These are phyloP conservation scores for Ballota nigra DNA, from an alignment of 257 asterid genomes.

Conservation along the genomic window DNA sequence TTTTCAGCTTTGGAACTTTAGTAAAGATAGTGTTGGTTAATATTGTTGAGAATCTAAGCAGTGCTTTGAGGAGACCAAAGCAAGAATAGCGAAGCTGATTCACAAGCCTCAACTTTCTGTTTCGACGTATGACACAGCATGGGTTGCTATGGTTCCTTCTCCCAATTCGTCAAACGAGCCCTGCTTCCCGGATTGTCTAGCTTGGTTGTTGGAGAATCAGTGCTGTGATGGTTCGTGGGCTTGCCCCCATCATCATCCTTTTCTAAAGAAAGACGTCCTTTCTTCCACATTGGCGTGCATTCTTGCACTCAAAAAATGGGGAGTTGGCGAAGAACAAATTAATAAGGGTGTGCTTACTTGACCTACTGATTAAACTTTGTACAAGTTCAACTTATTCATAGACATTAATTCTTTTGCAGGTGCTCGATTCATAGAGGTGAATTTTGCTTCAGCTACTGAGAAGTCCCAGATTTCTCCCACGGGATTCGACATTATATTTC, in stretches of 20 bases:
- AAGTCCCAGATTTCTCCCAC: conserved; percentile 54
- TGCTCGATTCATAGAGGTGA: conserved; percentile 53
- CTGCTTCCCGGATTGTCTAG: conserved; percentile 64
- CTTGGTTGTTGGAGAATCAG: conserved; percentile 79
- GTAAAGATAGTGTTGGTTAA: conserved; percentile 6
- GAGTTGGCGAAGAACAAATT: conserved; percentile 63
- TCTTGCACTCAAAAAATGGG: conserved; percentile 89
- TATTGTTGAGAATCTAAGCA: conserved; percentile 27
- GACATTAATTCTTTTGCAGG: conserved; percentile 40
- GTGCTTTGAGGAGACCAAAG: conserved; percentile 50
- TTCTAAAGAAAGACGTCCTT: conserved; percentile 61
- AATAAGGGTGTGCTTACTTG: conserved; percentile 42
- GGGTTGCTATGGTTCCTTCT: conserved; percentile 99
- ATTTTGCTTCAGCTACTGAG: conserved; percentile 49
- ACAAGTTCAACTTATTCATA: background rate
- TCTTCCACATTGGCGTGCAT: conserved; percentile 84
- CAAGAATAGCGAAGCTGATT: conserved; percentile 56
- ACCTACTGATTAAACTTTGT: background rate
- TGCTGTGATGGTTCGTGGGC: conserved; percentile 87
- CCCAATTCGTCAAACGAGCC: conserved; percentile 56
- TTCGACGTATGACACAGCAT: conserved; percentile 91
- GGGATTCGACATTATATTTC: conserved; percentile 76
- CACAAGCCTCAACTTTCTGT: conserved; percentile 50
- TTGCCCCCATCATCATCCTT: conserved; percentile 62
- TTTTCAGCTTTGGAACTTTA: background rate